These are phyloP conservation scores for Lichtheimia ramosa DNA, from an alignment of 371 early-diverging fungal species.

Conservation along the genomic window DNA sequence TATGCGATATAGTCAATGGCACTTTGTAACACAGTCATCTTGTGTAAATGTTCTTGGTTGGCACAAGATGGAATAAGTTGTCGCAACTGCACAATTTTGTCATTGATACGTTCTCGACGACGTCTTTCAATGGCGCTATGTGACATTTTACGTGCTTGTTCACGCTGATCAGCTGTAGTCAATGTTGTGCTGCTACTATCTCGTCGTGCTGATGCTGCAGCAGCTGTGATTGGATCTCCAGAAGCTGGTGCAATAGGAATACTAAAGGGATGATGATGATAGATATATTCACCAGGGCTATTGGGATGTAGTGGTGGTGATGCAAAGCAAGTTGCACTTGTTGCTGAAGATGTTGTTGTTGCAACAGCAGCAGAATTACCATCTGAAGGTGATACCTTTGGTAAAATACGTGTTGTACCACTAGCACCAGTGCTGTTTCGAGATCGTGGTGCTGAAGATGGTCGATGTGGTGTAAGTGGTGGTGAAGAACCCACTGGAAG, in stretches of 20 bases:
- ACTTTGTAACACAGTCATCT: constrained; percentile 71
- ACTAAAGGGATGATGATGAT: constrained; percentile 7
- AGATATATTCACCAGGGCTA: background rate
- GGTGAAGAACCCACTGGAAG: constrained; percentile 11
- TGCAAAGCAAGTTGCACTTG: background rate
- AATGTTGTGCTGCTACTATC: constrained; percentile 2
- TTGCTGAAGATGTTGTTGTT: background rate
- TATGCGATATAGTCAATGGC: constrained; percentile 75
- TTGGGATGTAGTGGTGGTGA: constrained; percentile 12
- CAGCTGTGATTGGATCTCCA: background rate
- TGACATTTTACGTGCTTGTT: constrained; percentile 66
- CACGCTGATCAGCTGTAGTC: constrained; percentile 45
- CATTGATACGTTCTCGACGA: constrained; percentile 78
- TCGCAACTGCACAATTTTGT: constrained; percentile 51
- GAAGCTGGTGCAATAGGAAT: constrained; percentile 2
- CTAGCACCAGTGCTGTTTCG: background rate
- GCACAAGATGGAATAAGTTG: constrained; percentile 54
- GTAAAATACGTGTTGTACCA: constrained; percentile 7
- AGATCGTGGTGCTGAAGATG: background rate
- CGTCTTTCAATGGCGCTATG: constrained; percentile 82
- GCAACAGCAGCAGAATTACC: background rate
- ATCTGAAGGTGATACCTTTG: background rate
- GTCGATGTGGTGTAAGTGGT: constrained; percentile 8
- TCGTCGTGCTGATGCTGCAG: background rate
- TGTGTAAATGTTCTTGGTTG: constrained; percentile 70